Base-by-base conservation (phyloP, 371 early-diverging fungal genomes). In the Mortierella polycephala region DNA sequence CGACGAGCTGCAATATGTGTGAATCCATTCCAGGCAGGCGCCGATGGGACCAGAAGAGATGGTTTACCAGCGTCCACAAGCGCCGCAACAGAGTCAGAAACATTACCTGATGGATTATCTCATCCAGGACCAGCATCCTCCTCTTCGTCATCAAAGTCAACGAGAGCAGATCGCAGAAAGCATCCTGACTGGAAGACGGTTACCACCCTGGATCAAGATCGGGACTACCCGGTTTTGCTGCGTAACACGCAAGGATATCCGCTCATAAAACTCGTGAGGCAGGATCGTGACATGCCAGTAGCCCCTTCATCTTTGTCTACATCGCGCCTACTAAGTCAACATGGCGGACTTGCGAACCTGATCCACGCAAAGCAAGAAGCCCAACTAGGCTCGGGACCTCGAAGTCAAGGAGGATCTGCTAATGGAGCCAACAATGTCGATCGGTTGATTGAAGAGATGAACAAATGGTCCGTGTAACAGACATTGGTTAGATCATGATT, bases 371-470 rank as follows among this genome's bases (percentile, higher is more conserved):
- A 18, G 23, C 40, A 60, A 10, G 30, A 40, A 10, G 20, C 47
- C 30, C 5, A 44, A 16, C n/a, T 46, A 42, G 60, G 49, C 3
- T 2, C 60, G 12, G 55, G 37, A 4, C 50, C 58, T 30, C 42
- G 44, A 57, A 49, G 51, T 0, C n/a, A 21, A 42, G 58, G 52
- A 16, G 58, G 52, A 30, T 6, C 53, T 20, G 21, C 18, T 16
- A 18, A 42, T 14, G 14, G 46, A 57, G 21, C 60, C n/a, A 64
- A 52, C 45, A 71, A 52, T 45, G 64, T 67, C 9, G 76, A 76
- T 60, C 71, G 76, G 0, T 50, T 76, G 51, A 64, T 76, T 1
- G 76, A 76, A 45, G 76, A 76, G 56, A 70, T 76, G 71, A 76
- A 67, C 67, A 70, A 71, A 13, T 76, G 76, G 76, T 62, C 71